Evolutionary conservation across 108 stramenopile genomes (phyloP), one percentile per base, ranked within the genome.

Genomic region (Conticribra weissflogii): DNA sequence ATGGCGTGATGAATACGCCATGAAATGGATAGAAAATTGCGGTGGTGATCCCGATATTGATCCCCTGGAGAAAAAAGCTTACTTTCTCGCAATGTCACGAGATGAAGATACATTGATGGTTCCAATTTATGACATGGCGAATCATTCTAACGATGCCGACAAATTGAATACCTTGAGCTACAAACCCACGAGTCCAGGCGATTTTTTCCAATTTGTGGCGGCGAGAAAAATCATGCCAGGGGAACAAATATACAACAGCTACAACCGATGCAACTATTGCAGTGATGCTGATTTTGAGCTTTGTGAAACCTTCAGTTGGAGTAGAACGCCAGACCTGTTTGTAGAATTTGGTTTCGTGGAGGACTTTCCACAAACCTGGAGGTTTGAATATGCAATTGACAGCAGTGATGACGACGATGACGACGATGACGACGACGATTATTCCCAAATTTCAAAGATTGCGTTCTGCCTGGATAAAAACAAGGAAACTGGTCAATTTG

Each of bases 81-180:
- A 53, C 47, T 74, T 59, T 53, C 23, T 74, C 30, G 23, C 73
- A 32, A 53, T 65, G 18, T 56, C 58, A 18, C 58, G 73, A 15
- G 73, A 74, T 46, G 73, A 74, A 50, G 66, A 67, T 50, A 58
- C 64, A 28, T 53, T 67, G 12, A 82, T 82, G 81, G 48, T 82
- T 3, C 81, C 81, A 22, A 53, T 82, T 22, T 82, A 82, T 29
- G 81, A 81, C 36, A 76, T 81, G 78, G 65, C 66, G n/a, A 79
- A 79, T 52, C 78, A 79, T 61, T 68, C 66, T 19, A 79, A 79
- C 28, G 78, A 79, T 72, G 64, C 66, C 4, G 33, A 60, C 2
- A 62, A 72, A 30, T 62, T 79, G 16, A 79, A 79, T 47, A 79
- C 78, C 0, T 47, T 79, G 0, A 57, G 54, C 22, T 79, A 61